phyloP scores from a whole-genome alignment of 352 stramenopile species.

The Phytophthora quininea region DNA sequence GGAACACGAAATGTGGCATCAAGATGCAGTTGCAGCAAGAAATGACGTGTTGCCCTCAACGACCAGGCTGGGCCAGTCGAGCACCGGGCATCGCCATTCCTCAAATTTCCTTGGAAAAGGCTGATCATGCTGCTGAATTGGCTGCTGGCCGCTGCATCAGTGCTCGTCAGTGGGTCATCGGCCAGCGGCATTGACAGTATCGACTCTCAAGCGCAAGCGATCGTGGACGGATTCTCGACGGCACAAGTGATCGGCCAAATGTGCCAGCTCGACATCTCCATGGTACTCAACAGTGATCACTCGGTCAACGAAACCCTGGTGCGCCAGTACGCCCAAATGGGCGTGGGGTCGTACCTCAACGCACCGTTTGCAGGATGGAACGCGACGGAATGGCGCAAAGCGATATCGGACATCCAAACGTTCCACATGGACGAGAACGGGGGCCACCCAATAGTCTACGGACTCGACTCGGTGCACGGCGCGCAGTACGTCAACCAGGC shows the following conservation, averaged over 20 bases:
- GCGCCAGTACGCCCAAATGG: slow-evolving; percentile 60
- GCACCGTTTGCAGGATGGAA: slow-evolving; percentile 48
- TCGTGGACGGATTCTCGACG: slow-evolving; percentile 30
- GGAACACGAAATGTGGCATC: not conserved
- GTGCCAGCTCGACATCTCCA: slow-evolving; percentile 87
- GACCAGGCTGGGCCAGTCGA: not conserved
- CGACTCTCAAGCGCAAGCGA: slow-evolving; percentile 22
- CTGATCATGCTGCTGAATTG: slow-evolving; percentile 13
- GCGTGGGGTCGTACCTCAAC: slow-evolving; percentile 89
- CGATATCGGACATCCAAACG: slow-evolving; percentile 71
- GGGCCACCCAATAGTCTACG: slow-evolving; percentile 76
- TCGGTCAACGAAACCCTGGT: slow-evolving; percentile 28
- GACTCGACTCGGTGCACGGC: slow-evolving; percentile 89
- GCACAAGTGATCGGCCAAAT: slow-evolving; percentile 84
- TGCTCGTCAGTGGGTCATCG: slow-evolving; percentile 6
- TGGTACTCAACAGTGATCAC: slow-evolving; percentile 55
- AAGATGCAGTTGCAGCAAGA: not conserved
- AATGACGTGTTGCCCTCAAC: slow-evolving; percentile 1
- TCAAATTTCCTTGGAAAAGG: slow-evolving; percentile 22
- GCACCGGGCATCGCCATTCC: slow-evolving; percentile 8
- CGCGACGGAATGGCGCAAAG: slow-evolving; percentile 53
- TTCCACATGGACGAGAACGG: slow-evolving; percentile 68
- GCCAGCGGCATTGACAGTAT: slow-evolving; percentile 6
- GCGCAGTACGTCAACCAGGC: slow-evolving; percentile 84
- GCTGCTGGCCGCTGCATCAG: not conserved